Evolutionary conservation across 257 asterid genomes (phyloP), one percentile per base, ranked within the genome.

Genomic region (Paraleonurus japonicus): DNA sequence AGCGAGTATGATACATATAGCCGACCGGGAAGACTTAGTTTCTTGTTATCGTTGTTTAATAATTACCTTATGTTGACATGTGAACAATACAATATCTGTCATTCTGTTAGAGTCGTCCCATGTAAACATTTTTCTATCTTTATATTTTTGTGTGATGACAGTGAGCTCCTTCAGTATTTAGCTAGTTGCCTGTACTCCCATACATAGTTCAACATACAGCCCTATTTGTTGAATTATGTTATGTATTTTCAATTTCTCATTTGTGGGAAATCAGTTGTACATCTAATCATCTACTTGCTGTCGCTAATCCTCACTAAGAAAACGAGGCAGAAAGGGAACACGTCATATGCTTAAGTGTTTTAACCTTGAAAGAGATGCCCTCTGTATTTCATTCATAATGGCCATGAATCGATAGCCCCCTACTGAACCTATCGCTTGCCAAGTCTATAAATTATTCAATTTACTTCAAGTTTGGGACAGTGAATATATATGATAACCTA

Each of bases 81-180:
- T 76, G 53, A 24, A 61, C 62, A 9, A 50, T 63, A 64, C 30
- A 47, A 59, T 65, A 15, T 43, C 10, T 68, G 24, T 55, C 60
- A 33, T 45, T 3, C 35, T 68, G 30, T 33, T 58, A 30, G 53
- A 55, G 54, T n/a, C 65, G 11, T 30, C 33, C 65, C 11, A 17
- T 67, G 61, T 22, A 48, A 9, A 39, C 15, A 47, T 41, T 60
- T 28, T 61, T 62, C 11, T 58, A 27, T 13, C 3, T 15, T 41
- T 48, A 74, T 10, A 60, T 12, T 58, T 48, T 12, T 8, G 26
- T 16, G 13, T 60, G 61, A 20, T 23, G 28, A 13, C 41, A 58
- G n/a, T 27, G 41, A 22, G 30, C 39, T 28, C 45, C 54, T 67
- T 60, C 23, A 16, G 19, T 22, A 51, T 19, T 51, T 51, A 9